These are phyloP conservation scores for Phytophthora vignae DNA, from an alignment of 352 stramenopile species.

Conservation along the genomic window DNA sequence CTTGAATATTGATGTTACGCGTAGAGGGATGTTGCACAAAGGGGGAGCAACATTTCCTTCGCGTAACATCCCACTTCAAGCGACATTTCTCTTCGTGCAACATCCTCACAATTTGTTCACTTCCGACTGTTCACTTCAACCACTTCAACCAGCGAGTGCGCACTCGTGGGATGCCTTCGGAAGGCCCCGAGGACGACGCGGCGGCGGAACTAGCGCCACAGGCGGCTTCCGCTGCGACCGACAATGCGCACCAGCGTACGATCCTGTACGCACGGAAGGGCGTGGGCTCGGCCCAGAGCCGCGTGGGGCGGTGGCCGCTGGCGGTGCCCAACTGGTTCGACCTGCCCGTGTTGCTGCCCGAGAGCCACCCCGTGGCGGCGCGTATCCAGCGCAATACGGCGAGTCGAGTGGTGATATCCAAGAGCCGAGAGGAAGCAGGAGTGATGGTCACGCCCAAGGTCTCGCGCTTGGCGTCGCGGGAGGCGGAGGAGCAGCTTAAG, in stretches of 20 bases:
- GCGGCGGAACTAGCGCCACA: not conserved
- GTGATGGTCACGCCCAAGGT: constrained; percentile 46
- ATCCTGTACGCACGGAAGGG: constrained; percentile 46
- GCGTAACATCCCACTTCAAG: too few relatives aligned
- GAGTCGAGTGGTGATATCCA: not conserved
- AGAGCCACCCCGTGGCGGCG: constrained; percentile 44
- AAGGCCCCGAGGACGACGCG: constrained; percentile 9
- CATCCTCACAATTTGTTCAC: too few relatives aligned
- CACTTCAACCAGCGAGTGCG: not conserved
- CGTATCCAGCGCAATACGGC: constrained; percentile 52
- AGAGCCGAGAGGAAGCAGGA: not conserved
- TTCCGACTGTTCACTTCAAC: too few relatives aligned
- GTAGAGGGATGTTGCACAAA: too few relatives aligned
- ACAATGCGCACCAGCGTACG: constrained; percentile 28
- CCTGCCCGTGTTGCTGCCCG: constrained; percentile 63
- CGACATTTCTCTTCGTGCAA: too few relatives aligned
- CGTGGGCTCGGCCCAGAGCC: constrained; percentile 11
- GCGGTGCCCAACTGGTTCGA: constrained; percentile 70
- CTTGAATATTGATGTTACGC: too few relatives aligned
- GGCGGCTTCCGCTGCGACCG: not conserved
- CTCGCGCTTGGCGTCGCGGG: constrained; percentile 46
- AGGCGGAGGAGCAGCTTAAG: constrained; percentile 26
- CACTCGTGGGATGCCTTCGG: constrained; percentile 14
- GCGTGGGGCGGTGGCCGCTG: constrained; percentile 25
- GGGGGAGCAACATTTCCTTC: too few relatives aligned